A percentile compares a stretch with the other conserved stretches of the same genome.
phyloP scores from a whole-genome alignment of 164 flowering plant genomes.

The Liquidambar formosana region DNA sequence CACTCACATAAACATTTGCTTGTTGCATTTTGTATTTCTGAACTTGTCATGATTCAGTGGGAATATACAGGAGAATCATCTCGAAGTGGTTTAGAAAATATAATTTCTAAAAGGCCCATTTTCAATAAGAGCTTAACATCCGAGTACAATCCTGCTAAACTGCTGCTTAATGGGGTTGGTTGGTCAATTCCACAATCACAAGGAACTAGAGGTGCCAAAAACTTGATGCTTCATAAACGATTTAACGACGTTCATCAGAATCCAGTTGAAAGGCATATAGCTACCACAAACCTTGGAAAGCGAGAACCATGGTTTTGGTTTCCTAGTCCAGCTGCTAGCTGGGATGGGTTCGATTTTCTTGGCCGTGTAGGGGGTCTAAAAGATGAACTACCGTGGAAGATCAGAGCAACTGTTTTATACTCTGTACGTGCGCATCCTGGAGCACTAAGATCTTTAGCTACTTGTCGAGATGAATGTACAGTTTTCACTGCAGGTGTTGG shows the following conservation, averaged over 20 bases:
- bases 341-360: conserved; percentile 80
- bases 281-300: conserved; percentile 33
- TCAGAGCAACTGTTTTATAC: conserved; percentile 72
- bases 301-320: conserved; percentile 95
- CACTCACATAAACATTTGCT: neutral
- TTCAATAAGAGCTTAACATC: conserved; percentile 41
- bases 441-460: conserved; percentile 73
- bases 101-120: conserved; percentile 39
- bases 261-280: conserved; percentile 28
- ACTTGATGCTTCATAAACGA: conserved; percentile 43
- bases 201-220: conserved; percentile 58
- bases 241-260: conserved; percentile 29
- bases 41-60: conserved; percentile 70
- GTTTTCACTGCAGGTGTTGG: conserved; percentile 91
- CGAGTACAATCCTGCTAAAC: conserved; percentile 72
- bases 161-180: conserved; percentile 85
- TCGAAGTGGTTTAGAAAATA: conserved; percentile 42
- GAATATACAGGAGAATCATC: conserved; percentile 69
- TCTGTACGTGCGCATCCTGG: conserved; percentile 94
- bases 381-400: conserved; percentile 95
- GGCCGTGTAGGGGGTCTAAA: conserved; percentile 72
- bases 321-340: conserved; percentile 69
- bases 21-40: conserved; percentile 23
- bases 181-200: conserved; percentile 96
- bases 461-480: conserved; percentile 75